Conservation (phyloP, 164 flowering plant genomes). For the Stephania cephalantha region DNA sequence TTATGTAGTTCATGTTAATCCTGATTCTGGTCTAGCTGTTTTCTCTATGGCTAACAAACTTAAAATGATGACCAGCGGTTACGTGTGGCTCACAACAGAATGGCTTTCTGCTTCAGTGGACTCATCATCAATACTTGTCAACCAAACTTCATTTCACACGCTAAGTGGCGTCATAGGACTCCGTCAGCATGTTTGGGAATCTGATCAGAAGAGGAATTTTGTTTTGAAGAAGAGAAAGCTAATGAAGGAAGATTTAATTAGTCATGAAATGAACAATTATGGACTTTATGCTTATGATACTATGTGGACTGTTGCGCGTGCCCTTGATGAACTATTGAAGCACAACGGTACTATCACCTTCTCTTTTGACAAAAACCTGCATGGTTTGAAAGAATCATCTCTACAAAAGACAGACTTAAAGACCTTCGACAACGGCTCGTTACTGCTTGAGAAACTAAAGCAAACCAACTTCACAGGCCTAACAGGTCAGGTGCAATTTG, state of each 20-base stretch:
- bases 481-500: slow-evolving; percentile 47
- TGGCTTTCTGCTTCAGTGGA: slow-evolving; percentile 68
- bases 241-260: slow-evolving; percentile 23
- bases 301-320: slow-evolving; percentile 57
- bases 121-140: slow-evolving; percentile 34
- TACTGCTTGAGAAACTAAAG: slow-evolving; percentile 27
- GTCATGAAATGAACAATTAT: slow-evolving; percentile 39
- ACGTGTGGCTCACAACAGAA: slow-evolving; percentile 79
- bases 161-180: slow-evolving; percentile 58
- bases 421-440: slow-evolving; percentile 43
- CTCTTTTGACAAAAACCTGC: slow-evolving; percentile 25
- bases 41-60: slow-evolving; percentile 48
- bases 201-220: slow-evolving; percentile 38
- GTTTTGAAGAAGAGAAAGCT: slow-evolving; percentile 35
- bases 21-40: slow-evolving; percentile 43
- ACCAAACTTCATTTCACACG: slow-evolving; percentile 14
- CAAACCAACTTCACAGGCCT: slow-evolving; percentile 48
- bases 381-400: slow-evolving; percentile 9
- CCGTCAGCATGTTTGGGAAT: slow-evolving; percentile 50
- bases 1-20: slow-evolving; percentile 62
- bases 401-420: slow-evolving; percentile 34
- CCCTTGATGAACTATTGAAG: slow-evolving; percentile 37
- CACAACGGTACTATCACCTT: slow-evolving; percentile 41
- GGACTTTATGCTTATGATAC: slow-evolving; percentile 72
- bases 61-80: slow-evolving; percentile 50